A percentile compares a stretch with the other conserved stretches of the same genome.
phyloP scores from a whole-genome alignment of 768 basidiomycete genomes.

The Boletellus sp. region DNA sequence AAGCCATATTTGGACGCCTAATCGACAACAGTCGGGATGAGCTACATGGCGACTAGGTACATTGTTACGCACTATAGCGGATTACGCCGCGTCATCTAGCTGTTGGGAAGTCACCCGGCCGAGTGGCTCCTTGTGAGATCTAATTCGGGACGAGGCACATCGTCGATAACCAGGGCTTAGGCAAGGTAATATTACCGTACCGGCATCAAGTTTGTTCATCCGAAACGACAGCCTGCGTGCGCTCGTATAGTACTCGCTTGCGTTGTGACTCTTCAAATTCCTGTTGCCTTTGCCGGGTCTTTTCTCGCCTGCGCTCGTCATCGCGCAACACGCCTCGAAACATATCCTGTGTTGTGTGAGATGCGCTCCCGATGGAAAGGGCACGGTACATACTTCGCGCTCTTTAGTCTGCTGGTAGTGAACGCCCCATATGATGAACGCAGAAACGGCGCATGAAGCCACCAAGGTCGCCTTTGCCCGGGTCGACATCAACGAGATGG shows the following conservation, averaged over 20 bases:
- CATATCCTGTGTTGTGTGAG: constrained; percentile 61
- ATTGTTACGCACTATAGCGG: constrained; percentile 14
- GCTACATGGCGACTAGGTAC: constrained; percentile 3
- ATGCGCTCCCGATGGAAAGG: neutral
- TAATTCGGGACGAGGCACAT: too few relatives aligned
- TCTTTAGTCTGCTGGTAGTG: constrained; percentile 84
- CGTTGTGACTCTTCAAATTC: constrained; percentile 57
- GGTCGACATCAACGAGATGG: constrained; percentile 47
- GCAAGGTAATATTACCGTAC: neutral
- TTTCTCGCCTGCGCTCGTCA: constrained; percentile 74
- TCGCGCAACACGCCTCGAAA: constrained; percentile 87
- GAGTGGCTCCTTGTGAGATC: too few relatives aligned
- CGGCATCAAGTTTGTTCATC: constrained; percentile 11
- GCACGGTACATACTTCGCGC: constrained; percentile 53
- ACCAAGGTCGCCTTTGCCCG: constrained; percentile 73
- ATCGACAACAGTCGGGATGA: constrained; percentile 4
- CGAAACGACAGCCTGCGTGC: constrained; percentile 36
- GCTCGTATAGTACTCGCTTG: constrained; percentile 67
- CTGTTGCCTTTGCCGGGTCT: constrained; percentile 62
- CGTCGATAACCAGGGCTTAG: neutral
- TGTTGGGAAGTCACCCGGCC: neutral
- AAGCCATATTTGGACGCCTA: too few relatives aligned
- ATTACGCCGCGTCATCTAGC: neutral
- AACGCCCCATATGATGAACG: constrained; percentile 81
- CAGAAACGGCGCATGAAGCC: constrained; percentile 58